These are phyloP conservation scores for Fragaria iinumae DNA, from an alignment of 306 rosid species.

Conservation along the genomic window DNA sequence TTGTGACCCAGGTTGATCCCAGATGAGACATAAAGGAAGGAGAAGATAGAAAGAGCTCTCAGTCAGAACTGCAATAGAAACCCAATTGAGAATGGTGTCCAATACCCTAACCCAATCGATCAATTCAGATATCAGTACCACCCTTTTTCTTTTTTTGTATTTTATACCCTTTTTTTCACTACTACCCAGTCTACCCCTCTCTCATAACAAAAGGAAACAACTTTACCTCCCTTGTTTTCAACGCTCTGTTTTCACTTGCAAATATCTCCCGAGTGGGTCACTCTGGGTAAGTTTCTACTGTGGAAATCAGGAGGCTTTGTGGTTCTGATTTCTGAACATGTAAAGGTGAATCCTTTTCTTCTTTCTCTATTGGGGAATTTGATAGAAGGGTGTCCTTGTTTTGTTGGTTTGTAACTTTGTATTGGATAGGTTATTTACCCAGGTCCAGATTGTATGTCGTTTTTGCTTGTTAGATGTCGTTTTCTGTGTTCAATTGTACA, in stretches of 20 bases:
- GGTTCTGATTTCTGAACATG: not conserved
- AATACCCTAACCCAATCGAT: not conserved
- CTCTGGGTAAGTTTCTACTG: not conserved
- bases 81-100: not conserved
- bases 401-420: not conserved
- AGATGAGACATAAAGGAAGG: not conserved
- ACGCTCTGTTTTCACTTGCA: not conserved
- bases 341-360: not conserved
- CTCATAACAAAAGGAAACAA: not conserved
- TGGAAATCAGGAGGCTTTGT: not conserved
- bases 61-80: not conserved
- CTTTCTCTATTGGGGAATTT: not conserved
- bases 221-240: not conserved
- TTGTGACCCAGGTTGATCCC: conserved; percentile 7
- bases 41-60: not conserved
- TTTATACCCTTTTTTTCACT: not conserved
- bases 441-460: not conserved
- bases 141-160: not conserved
- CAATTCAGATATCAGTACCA: not conserved
- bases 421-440: not conserved
- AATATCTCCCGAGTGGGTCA: not conserved
- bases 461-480: not conserved
- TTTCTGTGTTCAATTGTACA: not conserved
- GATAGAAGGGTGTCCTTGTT: not conserved
- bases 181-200: not conserved